Conservation (phyloP, 306 rosid genomes). For the Prunus davidiana region DNA sequence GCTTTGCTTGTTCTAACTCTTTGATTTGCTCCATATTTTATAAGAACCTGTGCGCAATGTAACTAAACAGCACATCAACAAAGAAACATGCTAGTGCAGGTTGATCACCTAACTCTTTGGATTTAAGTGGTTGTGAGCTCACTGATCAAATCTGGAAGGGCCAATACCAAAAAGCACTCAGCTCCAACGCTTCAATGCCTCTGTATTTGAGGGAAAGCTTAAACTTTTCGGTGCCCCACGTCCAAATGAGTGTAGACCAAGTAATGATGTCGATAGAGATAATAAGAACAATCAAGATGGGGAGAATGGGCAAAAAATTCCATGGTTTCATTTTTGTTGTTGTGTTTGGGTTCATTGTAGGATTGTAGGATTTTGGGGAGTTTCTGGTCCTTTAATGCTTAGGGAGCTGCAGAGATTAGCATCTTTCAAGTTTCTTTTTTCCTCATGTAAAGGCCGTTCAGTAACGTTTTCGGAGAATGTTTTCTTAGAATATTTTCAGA, state of each 20-base stretch:
- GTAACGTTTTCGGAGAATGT: no score
- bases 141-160: conserved; percentile 1
- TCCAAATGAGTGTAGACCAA: background rate
- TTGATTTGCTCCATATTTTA: background rate
- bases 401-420: background rate
- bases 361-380: background rate
- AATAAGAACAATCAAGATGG: background rate
- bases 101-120: background rate
- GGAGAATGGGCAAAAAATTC: background rate
- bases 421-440: no score
- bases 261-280: background rate
- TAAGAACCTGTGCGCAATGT: background rate
- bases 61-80: background rate
- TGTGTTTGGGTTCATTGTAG: background rate
- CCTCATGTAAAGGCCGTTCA: no score
- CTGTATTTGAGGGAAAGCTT: background rate
- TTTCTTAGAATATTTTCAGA: no score
- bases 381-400: background rate
- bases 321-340: background rate
- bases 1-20: background rate
- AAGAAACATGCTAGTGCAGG: background rate
- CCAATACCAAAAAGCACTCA: conserved; percentile 8
- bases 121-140: background rate
- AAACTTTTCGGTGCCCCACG: conserved; percentile 5
- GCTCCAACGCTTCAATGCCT: background rate